Base-by-base conservation (phyloP, 306 rosid genomes). In the Heteromeles arbutifolia region DNA sequence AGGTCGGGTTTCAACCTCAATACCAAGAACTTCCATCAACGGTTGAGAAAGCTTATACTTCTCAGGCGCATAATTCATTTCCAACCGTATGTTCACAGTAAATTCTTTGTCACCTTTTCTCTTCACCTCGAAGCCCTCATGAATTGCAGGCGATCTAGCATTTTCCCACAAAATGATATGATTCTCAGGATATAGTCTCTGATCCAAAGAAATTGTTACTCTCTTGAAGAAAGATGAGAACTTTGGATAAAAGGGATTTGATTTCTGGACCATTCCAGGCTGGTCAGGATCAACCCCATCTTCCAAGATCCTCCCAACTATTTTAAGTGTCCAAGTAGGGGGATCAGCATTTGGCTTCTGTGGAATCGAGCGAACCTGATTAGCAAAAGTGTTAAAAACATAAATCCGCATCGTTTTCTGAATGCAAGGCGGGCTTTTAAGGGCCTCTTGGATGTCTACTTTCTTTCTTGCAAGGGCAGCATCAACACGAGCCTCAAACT, bases 221-320 rank as follows among this genome's bases (percentile, higher is more conserved):
- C 96, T 89, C 83, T 87, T 92, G 86, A 96, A 96, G 81, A 96
- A 96, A 79, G 97, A 70, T 29, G 99, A 96, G 80, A 96, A 92
- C 80, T 90, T 96, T 0, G 99, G 98, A 88, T 92, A 92, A 69
- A 82, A 34, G 1, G 94, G 91, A 79, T 90, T 88, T 31, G 98
- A 84, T 86, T 86, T 96, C 74, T 96, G 99, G 78, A 80, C 94
- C 31, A 86, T 80, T 22, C 89, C 97, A 4, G 96, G 94, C 88
- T 92, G 99, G 89, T 96, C 99, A 74, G 99, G 99, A 80, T 96
- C 99, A 9, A 90, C 70, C 70, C 97, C 98, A 85, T 96, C 98
- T 84, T 96, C 99, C 87, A 96, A 86, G 71, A 96, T 86, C 74
- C 99, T 93, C 74, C 99, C 99, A 68, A 96, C 91, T 74, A 96